Conservation (phyloP, 345 rosid species). For the Eucalyptus curtisii region DNA sequence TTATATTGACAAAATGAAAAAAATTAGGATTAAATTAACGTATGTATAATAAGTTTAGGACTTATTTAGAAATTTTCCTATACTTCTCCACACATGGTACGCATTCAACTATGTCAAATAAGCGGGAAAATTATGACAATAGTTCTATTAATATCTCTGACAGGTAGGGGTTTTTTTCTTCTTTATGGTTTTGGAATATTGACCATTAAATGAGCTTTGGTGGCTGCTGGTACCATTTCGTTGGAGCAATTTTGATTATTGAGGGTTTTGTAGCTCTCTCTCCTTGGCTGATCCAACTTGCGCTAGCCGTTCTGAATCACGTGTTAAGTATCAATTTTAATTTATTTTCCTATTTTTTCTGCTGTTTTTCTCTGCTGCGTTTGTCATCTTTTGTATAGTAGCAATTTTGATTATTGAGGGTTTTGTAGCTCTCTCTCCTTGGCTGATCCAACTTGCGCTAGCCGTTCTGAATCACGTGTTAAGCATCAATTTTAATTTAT, state of each 20-base stretch:
- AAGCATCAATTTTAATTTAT: background rate
- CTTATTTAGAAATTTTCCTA: background rate
- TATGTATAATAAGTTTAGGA: fast-evolving
- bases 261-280: background rate
- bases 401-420: background rate
- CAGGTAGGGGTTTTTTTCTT: background rate
- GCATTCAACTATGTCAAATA: background rate
- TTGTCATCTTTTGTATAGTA: too few relatives aligned
- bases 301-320: background rate
- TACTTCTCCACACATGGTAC: background rate
- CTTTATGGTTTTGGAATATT: background rate
- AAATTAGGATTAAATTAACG: too few relatives aligned
- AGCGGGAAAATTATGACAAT: background rate
- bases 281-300: background rate
- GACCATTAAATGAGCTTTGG: background rate
- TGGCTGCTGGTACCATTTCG: background rate
- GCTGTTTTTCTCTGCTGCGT: too few relatives aligned
- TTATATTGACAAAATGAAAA: too few relatives aligned
- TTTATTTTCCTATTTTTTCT: background rate
- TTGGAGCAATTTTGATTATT: background rate
- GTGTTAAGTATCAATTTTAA: background rate
- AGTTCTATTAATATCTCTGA: background rate
- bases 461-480: background rate
- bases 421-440: background rate
- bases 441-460: background rate